Conservation (phyloP, 768 basidiomycete genomes). For the Tylopilus felleus region DNA sequence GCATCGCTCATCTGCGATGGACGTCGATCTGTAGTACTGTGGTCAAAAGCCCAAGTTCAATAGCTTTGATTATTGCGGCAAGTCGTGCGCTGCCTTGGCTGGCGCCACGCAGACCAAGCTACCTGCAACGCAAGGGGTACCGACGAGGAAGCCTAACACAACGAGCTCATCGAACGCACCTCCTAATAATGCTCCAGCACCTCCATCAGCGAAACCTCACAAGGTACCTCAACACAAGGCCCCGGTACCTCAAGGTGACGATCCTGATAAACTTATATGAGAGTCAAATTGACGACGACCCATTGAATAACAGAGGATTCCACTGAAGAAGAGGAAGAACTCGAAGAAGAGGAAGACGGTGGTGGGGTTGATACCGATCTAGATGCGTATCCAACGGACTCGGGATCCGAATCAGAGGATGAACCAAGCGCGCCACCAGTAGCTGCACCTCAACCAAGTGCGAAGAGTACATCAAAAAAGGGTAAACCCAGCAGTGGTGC, state of each 20-base stretch:
- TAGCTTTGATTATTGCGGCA: conserved; percentile 60
- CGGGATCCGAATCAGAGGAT: conserved; percentile 24
- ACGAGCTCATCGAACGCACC: conserved; percentile 8
- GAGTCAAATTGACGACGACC: conserved; percentile 13
- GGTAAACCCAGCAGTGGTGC: conserved; percentile 10
- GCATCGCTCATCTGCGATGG: conserved; percentile 19
- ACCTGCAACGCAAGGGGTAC: conserved; percentile 9
- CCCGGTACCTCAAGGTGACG: conserved; percentile 20
- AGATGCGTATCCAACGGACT: conserved; percentile 33
- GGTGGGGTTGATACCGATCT: conserved; percentile 25
- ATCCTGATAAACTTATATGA: conserved; percentile 4
- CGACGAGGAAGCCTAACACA: conserved; percentile 21
- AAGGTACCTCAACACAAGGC: conserved; percentile 15
- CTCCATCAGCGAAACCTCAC: conserved; percentile 9
- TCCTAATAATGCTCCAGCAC: conserved; percentile 2
- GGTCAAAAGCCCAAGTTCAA: conserved; percentile 61
- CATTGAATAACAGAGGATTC: conserved; percentile 20
- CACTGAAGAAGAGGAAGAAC: conserved; percentile 26
- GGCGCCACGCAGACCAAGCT: conserved; percentile 24
- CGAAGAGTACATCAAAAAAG: conserved; percentile 7
- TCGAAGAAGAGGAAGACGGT: conserved; percentile 23
- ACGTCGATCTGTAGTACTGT: conserved; percentile 38
- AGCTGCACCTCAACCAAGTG: conserved; percentile 4
- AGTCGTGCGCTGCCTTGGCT: conserved; percentile 57
- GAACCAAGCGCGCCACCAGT: conserved; percentile 11